Evolutionary conservation across 176 grass and related monocot species (phyloP).

Genomic region (Lolium rigidum): DNA sequence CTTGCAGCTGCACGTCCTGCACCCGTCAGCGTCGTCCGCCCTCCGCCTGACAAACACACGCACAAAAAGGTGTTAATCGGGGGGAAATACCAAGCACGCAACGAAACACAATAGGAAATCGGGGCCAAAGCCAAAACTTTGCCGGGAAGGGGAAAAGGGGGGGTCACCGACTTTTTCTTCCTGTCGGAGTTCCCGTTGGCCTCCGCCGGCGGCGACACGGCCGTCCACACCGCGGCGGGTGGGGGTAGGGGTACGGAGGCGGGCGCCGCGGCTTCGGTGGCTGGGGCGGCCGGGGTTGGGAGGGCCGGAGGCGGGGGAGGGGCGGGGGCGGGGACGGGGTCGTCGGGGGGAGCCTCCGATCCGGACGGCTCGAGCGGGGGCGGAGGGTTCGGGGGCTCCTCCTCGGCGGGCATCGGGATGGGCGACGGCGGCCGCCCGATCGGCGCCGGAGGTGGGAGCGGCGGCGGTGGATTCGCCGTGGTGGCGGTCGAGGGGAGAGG

Average conservation of each 20-base stretch:
- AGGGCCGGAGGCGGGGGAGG: neutral
- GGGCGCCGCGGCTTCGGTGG: neutral
- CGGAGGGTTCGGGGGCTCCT: neutral
- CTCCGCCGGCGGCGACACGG: constrained; percentile 34
- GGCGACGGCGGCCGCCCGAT: constrained; percentile 43
- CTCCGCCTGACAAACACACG: constrained; percentile 45
- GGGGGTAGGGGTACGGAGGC: neutral
- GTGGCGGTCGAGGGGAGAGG: constrained; percentile 29
- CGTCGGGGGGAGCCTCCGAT: constrained; percentile 48
- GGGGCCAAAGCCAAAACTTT: constrained; percentile 1
- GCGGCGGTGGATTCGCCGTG: constrained; percentile 55
- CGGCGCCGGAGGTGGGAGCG: constrained; percentile 20
- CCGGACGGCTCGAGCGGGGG: constrained; percentile 33
- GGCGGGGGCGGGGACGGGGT: neutral
- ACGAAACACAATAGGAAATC: constrained; percentile 45
- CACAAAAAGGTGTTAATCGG: too few relatives aligned
- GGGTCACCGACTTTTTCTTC: constrained; percentile 55
- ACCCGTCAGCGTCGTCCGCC: constrained; percentile 52
- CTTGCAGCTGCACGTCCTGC: constrained; percentile 69
- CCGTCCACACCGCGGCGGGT: neutral
- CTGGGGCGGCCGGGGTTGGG: neutral
- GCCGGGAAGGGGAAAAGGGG: constrained; percentile 17
- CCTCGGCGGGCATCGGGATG: constrained; percentile 39
- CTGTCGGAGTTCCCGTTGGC: constrained; percentile 52
- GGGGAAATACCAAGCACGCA: constrained; percentile 2